Conservation (phyloP, 495 filamentous ascomycete genomes). For the Tuber magnatum region DNA sequence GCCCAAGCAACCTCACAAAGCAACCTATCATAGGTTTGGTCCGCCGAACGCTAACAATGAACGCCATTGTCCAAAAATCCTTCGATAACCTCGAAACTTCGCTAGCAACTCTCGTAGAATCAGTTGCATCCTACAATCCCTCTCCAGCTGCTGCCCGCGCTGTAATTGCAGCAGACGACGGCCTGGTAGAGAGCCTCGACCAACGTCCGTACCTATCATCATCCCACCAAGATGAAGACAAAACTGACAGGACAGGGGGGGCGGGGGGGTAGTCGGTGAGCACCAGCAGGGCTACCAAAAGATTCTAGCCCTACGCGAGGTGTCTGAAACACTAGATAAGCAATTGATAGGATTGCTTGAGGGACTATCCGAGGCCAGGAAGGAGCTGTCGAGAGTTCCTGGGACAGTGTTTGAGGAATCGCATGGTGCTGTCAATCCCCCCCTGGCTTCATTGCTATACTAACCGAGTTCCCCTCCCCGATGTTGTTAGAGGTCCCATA, state of each 20-base stretch:
- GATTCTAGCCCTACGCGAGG: constrained; percentile 56
- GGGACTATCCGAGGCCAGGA: constrained; percentile 58
- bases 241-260: background rate
- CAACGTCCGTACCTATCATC: constrained; percentile 45
- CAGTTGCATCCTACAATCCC: constrained; percentile 71
- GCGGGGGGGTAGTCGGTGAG: constrained; percentile 48
- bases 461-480: constrained; percentile 29
- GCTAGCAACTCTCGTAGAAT: constrained; percentile 60
- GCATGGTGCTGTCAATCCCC: constrained; percentile 17
- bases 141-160: constrained; percentile 56
- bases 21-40: background rate
- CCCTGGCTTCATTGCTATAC: constrained; percentile 9
- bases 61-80: constrained; percentile 35
- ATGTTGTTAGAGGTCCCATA: constrained; percentile 49
- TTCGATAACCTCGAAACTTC: constrained; percentile 65
- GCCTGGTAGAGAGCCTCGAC: constrained; percentile 54
- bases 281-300: constrained; percentile 64
- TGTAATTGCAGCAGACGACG: constrained; percentile 60
- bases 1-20: background rate
- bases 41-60: constrained; percentile 16
- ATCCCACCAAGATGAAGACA: constrained; percentile 4
- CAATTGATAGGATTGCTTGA: constrained; percentile 56
- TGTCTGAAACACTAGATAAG: constrained; percentile 53
- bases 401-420: constrained; percentile 48
- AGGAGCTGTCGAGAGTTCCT: constrained; percentile 56